These are phyloP conservation scores for Amauroascus niger DNA, from an alignment of 2,329 filamentous ascomycete species.

Conservation along the genomic window DNA sequence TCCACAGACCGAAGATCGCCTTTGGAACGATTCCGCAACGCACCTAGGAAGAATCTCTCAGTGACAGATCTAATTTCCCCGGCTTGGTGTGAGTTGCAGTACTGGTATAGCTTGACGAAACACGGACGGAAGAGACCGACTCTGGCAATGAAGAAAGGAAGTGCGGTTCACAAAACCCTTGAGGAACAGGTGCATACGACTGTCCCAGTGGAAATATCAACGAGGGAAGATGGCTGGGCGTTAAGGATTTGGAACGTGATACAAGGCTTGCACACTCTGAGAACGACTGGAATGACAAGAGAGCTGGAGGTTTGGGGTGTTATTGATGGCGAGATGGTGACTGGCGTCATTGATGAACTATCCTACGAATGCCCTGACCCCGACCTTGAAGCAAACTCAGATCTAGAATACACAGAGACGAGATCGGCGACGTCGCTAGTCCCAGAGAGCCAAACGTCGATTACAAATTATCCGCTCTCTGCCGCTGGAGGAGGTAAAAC, in stretches of 20 bases:
- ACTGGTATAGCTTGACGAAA: slow-evolving; percentile 73
- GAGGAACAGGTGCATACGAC: slow-evolving; percentile 77
- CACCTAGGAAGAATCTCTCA: slow-evolving; percentile 66
- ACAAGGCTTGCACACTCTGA: slow-evolving; percentile 66
- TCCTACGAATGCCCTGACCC: slow-evolving; percentile 67
- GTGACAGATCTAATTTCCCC: slow-evolving; percentile 83
- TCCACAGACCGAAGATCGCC: slow-evolving; percentile 52
- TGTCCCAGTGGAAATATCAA: slow-evolving; percentile 61
- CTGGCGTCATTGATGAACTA: slow-evolving; percentile 81
- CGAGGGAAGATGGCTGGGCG: slow-evolving; percentile 72
- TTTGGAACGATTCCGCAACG: slow-evolving; percentile 66
- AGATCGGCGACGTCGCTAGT: slow-evolving; percentile 29
- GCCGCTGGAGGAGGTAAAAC: slow-evolving; percentile 29
- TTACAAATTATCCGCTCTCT: slow-evolving; percentile 38
- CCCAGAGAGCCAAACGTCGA: slow-evolving; percentile 37
- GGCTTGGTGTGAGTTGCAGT: slow-evolving; percentile 93
- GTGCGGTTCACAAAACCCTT: slow-evolving; percentile 66
- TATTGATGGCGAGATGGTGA: slow-evolving; percentile 71
- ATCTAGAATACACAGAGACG: slow-evolving; percentile 29
- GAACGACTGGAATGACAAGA: slow-evolving; percentile 60
- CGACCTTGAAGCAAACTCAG: slow-evolving; percentile 52
- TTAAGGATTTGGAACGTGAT: slow-evolving; percentile 84
- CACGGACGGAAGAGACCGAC: slow-evolving; percentile 68
- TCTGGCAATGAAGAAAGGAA: slow-evolving; percentile 72
- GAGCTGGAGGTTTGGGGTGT: slow-evolving; percentile 80